Conservation (phyloP, 1,284 basidiomycete genomes). For the Rhodotorula sp. region DNA sequence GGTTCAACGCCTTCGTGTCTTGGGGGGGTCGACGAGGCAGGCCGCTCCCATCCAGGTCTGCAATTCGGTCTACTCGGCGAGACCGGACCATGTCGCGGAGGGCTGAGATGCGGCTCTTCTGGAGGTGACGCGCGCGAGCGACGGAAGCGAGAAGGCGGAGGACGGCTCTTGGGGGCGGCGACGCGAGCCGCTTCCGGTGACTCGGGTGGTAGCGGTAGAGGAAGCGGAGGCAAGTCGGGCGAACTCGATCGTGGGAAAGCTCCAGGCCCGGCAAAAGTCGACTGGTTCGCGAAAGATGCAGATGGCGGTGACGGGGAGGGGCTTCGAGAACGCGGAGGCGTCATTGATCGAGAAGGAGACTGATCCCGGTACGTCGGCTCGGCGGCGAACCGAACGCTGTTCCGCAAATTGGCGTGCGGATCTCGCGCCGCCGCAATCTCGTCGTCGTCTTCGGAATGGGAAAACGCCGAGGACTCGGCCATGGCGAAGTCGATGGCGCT, state of each 20-base stretch:
- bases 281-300: background rate
- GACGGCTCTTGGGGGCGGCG: background rate
- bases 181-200: slow-evolving; percentile 14
- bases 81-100: background rate
- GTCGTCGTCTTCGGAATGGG: background rate
- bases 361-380: background rate
- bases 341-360: slow-evolving; percentile 1
- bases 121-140: background rate
- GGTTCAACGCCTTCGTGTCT: background rate
- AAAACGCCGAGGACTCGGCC: slow-evolving; percentile 15
- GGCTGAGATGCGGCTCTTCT: background rate
- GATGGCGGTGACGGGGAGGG: background rate
- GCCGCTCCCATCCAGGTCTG: background rate
- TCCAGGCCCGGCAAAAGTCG: background rate
- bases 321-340: background rate
- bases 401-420: background rate
- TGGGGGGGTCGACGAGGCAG: slow-evolving; percentile 2
- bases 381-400: slow-evolving; percentile 11
- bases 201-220: slow-evolving; percentile 16
- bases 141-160: background rate
- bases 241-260: background rate
- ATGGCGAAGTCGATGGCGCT: slow-evolving; percentile 38
- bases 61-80: background rate
- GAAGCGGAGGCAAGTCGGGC: slow-evolving; percentile 19
- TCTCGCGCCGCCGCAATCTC: background rate